A percentile compares a stretch with the other conserved stretches of the same genome.
phyloP scores from a whole-genome alignment of 495 filamentous ascomycete genomes.

The Chlorociboria aeruginascens region DNA sequence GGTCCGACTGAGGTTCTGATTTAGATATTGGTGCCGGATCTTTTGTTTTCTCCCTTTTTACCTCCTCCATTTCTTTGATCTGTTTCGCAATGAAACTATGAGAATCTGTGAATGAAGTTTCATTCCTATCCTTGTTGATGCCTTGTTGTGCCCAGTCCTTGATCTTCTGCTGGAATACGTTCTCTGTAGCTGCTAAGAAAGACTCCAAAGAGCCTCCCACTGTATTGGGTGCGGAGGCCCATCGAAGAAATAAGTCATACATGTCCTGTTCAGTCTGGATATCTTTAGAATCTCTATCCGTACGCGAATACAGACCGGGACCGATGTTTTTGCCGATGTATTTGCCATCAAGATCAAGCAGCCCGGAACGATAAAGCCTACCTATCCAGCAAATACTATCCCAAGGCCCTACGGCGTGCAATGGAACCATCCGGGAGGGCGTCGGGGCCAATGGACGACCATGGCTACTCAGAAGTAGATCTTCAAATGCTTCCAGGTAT shows the following conservation, averaged over 20 bases:
- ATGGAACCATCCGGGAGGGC: too few species aligned
- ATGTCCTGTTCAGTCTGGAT: slow-evolving; percentile 15
- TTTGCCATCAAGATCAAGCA: too few species aligned
- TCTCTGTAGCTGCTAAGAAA: neutral
- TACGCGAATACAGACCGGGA: too few species aligned
- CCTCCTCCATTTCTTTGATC: too few species aligned
- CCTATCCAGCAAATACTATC: too few species aligned
- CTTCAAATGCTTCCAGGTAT: slow-evolving; percentile 25
- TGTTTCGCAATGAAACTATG: too few species aligned
- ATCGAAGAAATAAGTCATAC: slow-evolving; percentile 13
- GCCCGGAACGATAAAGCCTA: too few species aligned
- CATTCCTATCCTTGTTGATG: too few species aligned
- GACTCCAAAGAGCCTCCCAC: neutral
- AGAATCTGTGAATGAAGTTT: too few species aligned
- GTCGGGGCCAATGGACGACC: neutral
- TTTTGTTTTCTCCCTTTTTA: too few species aligned
- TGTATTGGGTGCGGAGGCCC: neutral
- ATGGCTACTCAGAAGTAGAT: slow-evolving; percentile 20
- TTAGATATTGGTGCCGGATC: neutral
- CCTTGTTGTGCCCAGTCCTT: neutral
- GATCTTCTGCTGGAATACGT: neutral
- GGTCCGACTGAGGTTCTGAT: neutral
- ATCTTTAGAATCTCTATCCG: neutral
- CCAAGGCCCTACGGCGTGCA: too few species aligned
- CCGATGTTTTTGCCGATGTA: too few species aligned